These are phyloP conservation scores for Earliella scabrosa DNA, from an alignment of 1,284 basidiomycete species.

Conservation along the genomic window DNA sequence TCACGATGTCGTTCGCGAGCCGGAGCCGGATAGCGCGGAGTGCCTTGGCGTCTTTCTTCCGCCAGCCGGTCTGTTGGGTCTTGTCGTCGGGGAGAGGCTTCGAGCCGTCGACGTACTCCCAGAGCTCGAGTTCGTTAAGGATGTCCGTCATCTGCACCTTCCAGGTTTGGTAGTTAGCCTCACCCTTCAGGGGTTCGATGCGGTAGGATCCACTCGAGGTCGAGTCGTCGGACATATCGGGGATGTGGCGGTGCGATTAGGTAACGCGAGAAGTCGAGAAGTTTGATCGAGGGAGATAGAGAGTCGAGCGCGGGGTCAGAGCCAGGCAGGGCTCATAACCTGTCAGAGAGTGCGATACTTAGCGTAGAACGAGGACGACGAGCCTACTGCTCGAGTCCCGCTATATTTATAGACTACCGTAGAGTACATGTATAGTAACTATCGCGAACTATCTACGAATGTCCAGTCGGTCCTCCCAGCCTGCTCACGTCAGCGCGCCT, in stretches of 20 bases:
- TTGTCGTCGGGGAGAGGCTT: neutral
- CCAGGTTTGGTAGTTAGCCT: constrained; percentile 36
- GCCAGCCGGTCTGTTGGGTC: constrained; percentile 1
- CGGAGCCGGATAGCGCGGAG: constrained; percentile 13
- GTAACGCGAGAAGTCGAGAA: neutral
- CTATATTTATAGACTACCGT: neutral
- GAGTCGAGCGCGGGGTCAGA: constrained; percentile 1
- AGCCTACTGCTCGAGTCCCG: neutral
- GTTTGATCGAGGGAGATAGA: no score
- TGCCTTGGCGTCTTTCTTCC: constrained; percentile 17
- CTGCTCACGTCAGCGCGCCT: neutral
- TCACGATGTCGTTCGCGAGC: constrained; percentile 4
- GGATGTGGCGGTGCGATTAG: neutral
- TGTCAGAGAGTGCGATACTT: neutral
- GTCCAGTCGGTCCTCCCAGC: neutral
- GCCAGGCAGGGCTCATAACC: constrained; percentile 15
- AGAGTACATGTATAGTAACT: neutral
- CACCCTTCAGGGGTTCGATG: constrained; percentile 36
- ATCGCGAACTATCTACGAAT: neutral
- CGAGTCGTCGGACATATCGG: constrained; percentile 1
- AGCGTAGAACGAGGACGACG: neutral
- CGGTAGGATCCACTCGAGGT: constrained; percentile 19
- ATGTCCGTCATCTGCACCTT: constrained; percentile 37
- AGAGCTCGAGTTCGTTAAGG: constrained; percentile 31
- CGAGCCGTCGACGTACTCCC: constrained; percentile 23